phyloP scores from a whole-genome alignment of 78 protist species.

The Salpingoeca rosetta region DNA sequence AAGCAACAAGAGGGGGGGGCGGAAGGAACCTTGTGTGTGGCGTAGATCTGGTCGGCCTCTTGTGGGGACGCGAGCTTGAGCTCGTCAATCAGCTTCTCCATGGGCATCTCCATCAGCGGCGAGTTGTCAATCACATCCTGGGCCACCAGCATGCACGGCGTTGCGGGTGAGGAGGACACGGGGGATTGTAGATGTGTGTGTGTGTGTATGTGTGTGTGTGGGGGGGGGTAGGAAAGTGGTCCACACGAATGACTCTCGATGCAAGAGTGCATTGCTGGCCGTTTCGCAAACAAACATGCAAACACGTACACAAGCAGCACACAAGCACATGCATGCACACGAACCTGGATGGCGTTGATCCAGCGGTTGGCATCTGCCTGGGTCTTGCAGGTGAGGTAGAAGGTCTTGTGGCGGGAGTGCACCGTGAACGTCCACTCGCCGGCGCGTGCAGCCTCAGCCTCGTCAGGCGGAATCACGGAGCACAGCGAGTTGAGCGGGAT shows the following conservation, averaged over 20 bases:
- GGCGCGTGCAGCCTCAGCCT: neutral
- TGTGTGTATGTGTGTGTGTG: too few species aligned
- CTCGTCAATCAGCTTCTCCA: constrained; percentile 7
- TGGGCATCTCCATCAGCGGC: neutral
- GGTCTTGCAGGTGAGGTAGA: neutral
- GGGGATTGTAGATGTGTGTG: too few species aligned
- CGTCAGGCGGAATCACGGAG: constrained; percentile 4
- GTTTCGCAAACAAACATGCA: too few species aligned
- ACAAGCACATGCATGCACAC: too few species aligned
- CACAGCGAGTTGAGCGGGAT: constrained; percentile 9
- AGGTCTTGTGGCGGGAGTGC: neutral
- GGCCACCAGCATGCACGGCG: too few species aligned
- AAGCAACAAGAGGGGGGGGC: too few species aligned
- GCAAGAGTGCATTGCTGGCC: too few species aligned
- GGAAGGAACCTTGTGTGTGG: neutral
- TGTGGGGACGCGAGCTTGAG: neutral
- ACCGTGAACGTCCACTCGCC: neutral
- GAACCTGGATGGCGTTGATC: neutral
- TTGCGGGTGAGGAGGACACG: too few species aligned
- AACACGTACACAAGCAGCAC: too few species aligned
- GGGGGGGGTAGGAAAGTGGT: too few species aligned
- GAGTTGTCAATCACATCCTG: neutral
- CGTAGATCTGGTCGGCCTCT: neutral
- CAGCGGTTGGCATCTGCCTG: neutral
- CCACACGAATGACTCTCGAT: too few species aligned